These are phyloP conservation scores for Microdochium bolleyi DNA, from an alignment of 2,329 filamentous ascomycete genomes.

Conservation along the genomic window DNA sequence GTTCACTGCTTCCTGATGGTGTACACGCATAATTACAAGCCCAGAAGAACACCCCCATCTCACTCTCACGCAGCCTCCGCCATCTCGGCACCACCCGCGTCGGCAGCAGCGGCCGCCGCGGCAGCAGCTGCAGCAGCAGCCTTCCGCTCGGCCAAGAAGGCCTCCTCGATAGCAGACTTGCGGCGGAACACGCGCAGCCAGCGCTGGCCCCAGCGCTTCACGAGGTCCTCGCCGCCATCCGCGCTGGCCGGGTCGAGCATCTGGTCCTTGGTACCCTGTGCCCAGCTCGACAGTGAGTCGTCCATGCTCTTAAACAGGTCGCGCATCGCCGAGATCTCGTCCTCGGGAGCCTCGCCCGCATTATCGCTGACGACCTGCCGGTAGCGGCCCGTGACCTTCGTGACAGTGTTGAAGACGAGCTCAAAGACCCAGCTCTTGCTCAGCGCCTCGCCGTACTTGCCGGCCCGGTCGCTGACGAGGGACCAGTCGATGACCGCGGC, in stretches of 20 bases:
- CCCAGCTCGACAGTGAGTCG: conserved; percentile 66
- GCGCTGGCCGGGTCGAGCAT: conserved; percentile 54
- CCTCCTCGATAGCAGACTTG: conserved; percentile 78
- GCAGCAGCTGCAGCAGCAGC: conserved; percentile 2
- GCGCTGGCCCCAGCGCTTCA: conserved; percentile 72
- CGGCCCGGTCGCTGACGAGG: conserved; percentile 47
- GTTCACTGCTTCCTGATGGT: no score
- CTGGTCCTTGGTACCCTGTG: conserved; percentile 64
- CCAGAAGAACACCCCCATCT: no score
- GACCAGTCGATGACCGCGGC: conserved; percentile 86
- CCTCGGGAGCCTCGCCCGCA: conserved; percentile 37
- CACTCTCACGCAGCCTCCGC: no score
- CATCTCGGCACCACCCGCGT: no score
- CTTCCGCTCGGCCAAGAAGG: conserved; percentile 36
- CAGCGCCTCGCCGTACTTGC: conserved; percentile 56
- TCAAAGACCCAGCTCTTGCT: conserved; percentile 76
- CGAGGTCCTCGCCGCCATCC: conserved; percentile 54
- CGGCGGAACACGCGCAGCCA: conserved; percentile 83
- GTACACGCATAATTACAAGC: no score
- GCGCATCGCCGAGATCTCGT: conserved; percentile 67
- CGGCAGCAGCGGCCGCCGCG: neutral
- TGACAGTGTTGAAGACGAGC: conserved; percentile 79
- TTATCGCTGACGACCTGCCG: conserved; percentile 66
- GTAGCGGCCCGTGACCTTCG: conserved; percentile 82
- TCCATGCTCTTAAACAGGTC: conserved; percentile 76